Evolutionary conservation across 2,329 filamentous ascomycete genomes (phyloP).

Genomic region (Chalaropsis thielavioides): DNA sequence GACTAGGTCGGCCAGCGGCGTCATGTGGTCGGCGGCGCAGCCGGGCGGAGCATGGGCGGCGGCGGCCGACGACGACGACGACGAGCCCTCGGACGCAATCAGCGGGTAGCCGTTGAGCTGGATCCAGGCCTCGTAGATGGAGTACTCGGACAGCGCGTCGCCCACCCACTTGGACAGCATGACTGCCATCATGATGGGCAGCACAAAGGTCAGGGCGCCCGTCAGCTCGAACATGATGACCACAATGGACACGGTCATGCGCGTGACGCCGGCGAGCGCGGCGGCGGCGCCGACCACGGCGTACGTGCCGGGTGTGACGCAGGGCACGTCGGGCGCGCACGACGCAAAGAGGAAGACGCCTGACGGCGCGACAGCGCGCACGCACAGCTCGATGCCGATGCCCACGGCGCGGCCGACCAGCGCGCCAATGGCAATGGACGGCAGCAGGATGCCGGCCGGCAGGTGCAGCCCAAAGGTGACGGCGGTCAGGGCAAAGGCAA

Average conservation of each 20-base stretch:
- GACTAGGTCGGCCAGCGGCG: constrained; percentile 74
- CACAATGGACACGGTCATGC: constrained; percentile 95
- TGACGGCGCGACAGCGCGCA: constrained; percentile 60
- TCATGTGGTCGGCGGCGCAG: constrained; percentile 80
- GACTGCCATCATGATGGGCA: constrained; percentile 97
- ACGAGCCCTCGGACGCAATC: constrained; percentile 71
- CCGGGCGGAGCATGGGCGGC: constrained; percentile 66
- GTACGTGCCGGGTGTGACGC: constrained; percentile 88
- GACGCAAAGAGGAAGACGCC: constrained; percentile 53
- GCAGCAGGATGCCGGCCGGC: constrained; percentile 87
- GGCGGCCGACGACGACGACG: constrained; percentile 28
- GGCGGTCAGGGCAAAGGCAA: constrained; percentile 73
- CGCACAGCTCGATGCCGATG: constrained; percentile 79
- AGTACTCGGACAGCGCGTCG: constrained; percentile 79
- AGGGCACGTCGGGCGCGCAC: constrained; percentile 74
- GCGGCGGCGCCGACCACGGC: constrained; percentile 92
- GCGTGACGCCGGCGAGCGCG: constrained; percentile 81
- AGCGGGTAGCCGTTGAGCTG: constrained; percentile 91
- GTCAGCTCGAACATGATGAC: constrained; percentile 99
- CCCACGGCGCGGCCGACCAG: constrained; percentile 79
- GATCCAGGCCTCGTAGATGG: constrained; percentile 98
- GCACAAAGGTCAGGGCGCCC: constrained; percentile 84
- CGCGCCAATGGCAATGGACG: constrained; percentile 90
- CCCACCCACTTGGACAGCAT: constrained; percentile 98
- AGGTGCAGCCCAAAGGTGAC: constrained; percentile 91